These are phyloP conservation scores for Candida odintsovae DNA, from an alignment of 805 yeast species.

Conservation along the genomic window DNA sequence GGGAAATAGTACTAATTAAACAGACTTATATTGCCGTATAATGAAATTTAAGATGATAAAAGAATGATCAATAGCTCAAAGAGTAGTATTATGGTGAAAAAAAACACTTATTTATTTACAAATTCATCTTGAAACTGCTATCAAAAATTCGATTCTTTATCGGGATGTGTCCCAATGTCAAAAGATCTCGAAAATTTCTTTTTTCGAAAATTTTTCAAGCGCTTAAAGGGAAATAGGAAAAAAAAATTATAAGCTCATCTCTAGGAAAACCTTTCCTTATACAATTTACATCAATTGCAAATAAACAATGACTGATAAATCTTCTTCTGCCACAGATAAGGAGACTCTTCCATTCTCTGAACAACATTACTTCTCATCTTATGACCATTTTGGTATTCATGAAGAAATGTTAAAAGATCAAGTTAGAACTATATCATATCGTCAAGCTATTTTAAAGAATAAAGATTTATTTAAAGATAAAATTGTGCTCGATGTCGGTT, in stretches of 20 bases:
- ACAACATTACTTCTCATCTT: constrained; percentile 92
- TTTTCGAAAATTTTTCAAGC: constrained; percentile 4
- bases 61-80: too few relatives aligned
- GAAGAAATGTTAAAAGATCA: constrained; percentile 98
- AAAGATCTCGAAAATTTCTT: constrained; percentile 2
- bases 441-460: constrained; percentile 89
- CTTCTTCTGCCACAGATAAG: constrained; percentile 62
- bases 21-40: not conserved
- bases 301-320: constrained; percentile 13
- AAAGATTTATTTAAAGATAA: constrained; percentile 86
- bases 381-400: constrained; percentile 96
- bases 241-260: not conserved
- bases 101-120: too few relatives aligned
- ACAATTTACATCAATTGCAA: not conserved
- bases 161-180: not conserved
- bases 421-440: constrained; percentile 84
- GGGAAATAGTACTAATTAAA: too few relatives aligned
- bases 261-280: not conserved
- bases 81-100: too few relatives aligned
- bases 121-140: too few relatives aligned
- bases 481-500: constrained; percentile 94
- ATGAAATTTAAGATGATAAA: not conserved
- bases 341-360: constrained; percentile 61
- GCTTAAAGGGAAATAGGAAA: constrained; percentile 5
- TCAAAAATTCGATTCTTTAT: not conserved